A percentile compares a stretch with the other conserved stretches of the same genome.
Evolutionary conservation across 805 yeast genomes (phyloP).

Genomic region (Grigorovia transvaalensis): DNA sequence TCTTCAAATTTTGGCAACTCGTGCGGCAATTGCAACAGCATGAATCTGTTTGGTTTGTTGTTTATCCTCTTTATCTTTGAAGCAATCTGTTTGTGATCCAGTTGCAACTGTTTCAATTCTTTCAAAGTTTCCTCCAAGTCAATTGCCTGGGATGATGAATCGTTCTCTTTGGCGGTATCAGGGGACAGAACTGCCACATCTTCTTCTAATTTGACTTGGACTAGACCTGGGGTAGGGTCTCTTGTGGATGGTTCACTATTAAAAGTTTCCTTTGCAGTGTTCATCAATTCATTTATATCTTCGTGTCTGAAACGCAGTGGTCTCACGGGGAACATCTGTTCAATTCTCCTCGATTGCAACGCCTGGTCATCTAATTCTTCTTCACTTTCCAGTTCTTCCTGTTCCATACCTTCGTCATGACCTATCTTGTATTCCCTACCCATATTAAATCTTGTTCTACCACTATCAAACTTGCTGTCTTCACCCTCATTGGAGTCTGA

Average conservation of each 20-base stretch:
- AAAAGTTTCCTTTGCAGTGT: slow-evolving; percentile 21
- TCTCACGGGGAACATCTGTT: slow-evolving; percentile 54
- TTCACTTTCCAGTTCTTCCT: slow-evolving; percentile 13
- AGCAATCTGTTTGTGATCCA: slow-evolving; percentile 33
- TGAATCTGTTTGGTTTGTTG: slow-evolving; percentile 26
- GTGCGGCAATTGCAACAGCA: slow-evolving; percentile 33
- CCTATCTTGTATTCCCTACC: slow-evolving; percentile 46
- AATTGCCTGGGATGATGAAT: slow-evolving; percentile 16
- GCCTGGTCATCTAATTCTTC: slow-evolving; percentile 20
- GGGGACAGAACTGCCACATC: neutral
- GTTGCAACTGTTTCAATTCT: slow-evolving; percentile 28
- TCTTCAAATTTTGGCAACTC: slow-evolving; percentile 29
- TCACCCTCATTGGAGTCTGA: slow-evolving; percentile 27
- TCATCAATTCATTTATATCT: slow-evolving; percentile 29
- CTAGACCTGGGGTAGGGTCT: slow-evolving; percentile 19
- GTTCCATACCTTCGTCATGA: slow-evolving; percentile 15
- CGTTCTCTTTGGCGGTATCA: too few relatives aligned
- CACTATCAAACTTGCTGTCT: slow-evolving; percentile 5
- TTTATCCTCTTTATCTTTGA: slow-evolving; percentile 22
- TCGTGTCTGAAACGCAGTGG: slow-evolving; percentile 45
- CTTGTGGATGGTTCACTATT: slow-evolving; percentile 15
- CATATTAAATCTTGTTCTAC: slow-evolving; percentile 47
- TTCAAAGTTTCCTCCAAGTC: slow-evolving; percentile 28
- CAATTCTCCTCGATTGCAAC: slow-evolving; percentile 18
- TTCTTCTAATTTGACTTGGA: slow-evolving; percentile 6